Percentiles rank a stretch among this genome's conserved stretches.
These are phyloP conservation scores for Xylaria polymorpha DNA, from an alignment of 2,329 filamentous ascomycete species.

Conservation along the genomic window DNA sequence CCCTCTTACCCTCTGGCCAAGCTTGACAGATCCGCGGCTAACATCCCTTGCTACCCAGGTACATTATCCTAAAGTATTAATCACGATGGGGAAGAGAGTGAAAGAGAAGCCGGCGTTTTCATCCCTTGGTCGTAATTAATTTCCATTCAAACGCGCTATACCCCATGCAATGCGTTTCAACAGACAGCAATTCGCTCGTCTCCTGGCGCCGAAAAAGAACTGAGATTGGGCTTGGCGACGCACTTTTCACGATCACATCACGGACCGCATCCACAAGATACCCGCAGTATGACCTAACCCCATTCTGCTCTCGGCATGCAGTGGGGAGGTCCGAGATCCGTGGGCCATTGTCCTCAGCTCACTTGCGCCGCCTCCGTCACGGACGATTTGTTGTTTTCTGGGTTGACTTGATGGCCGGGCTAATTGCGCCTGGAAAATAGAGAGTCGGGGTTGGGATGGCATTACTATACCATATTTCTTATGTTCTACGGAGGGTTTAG, in stretches of 20 bases:
- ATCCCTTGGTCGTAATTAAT: slow-evolving; percentile 12
- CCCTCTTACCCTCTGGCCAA: slow-evolving; percentile 6
- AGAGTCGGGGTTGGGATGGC: slow-evolving; percentile 12
- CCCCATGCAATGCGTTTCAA: slow-evolving; percentile 25
- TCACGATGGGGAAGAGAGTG: slow-evolving; percentile 13
- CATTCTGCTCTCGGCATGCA: slow-evolving; percentile 20
- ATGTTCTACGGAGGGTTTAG: slow-evolving; percentile 21
- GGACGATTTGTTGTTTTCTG: background rate
- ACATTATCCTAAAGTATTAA: slow-evolving; percentile 83
- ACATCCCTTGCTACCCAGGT: slow-evolving; percentile 55
- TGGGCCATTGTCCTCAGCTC: background rate
- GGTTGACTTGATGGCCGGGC: background rate
- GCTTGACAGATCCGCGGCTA: slow-evolving; percentile 19
- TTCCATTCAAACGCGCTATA: slow-evolving; percentile 31
- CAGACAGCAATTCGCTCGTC: slow-evolving; percentile 3
- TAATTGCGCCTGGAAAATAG: background rate
- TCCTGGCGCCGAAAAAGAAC: slow-evolving; percentile 10
- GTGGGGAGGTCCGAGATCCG: slow-evolving; percentile 12
- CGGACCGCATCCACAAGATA: background rate
- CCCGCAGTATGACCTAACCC: slow-evolving; percentile 17
- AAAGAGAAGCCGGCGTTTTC: slow-evolving; percentile 21
- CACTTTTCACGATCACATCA: background rate
- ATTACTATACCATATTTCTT: slow-evolving; percentile 29
- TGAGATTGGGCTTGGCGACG: slow-evolving; percentile 27
- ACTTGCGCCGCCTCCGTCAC: slow-evolving; percentile 6